Evolutionary conservation across 352 stramenopile species (phyloP).

Genomic region (Peronospora belbahrii): DNA sequence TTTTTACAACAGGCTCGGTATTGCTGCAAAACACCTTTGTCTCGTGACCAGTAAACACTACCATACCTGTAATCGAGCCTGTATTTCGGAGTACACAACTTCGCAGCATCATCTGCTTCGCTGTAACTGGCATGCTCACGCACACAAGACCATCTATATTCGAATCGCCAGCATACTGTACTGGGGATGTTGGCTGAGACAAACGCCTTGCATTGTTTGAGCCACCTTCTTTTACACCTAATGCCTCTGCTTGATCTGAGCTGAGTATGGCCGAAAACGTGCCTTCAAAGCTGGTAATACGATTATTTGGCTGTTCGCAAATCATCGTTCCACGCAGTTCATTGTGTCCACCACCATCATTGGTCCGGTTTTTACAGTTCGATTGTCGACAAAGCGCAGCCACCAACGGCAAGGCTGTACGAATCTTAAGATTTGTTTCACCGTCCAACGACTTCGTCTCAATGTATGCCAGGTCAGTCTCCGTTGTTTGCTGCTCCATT

Average conservation of each 20-base stretch:
- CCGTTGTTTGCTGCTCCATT: constrained; percentile 12
- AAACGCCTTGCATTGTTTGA: background rate
- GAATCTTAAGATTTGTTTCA: constrained; percentile 83
- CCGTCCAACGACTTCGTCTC: constrained; percentile 82
- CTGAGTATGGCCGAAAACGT: constrained; percentile 44
- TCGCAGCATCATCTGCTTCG: constrained; percentile 86
- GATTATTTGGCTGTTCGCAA: constrained; percentile 77
- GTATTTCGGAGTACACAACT: constrained; percentile 87
- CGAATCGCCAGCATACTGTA: constrained; percentile 10
- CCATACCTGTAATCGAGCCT: constrained; percentile 65
- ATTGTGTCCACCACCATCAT: constrained; percentile 28
- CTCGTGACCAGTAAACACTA: constrained; percentile 87
- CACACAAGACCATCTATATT: constrained; percentile 28
- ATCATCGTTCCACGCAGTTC: constrained; percentile 49
- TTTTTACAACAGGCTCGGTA: constrained; percentile 68
- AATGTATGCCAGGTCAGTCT: constrained; percentile 62
- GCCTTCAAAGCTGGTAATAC: constrained; percentile 80
- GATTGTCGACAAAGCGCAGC: constrained; percentile 22
- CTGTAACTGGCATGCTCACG: constrained; percentile 54
- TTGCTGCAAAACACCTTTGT: constrained; percentile 83
- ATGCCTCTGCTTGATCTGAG: constrained; percentile 23
- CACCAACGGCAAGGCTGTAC: constrained; percentile 54
- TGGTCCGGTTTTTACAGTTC: constrained; percentile 1
- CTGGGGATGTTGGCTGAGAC: background rate
- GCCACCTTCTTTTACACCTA: constrained; percentile 25